These are phyloP conservation scores for Xylaria sp. DNA, from an alignment of 2,329 filamentous ascomycete species.

Conservation along the genomic window DNA sequence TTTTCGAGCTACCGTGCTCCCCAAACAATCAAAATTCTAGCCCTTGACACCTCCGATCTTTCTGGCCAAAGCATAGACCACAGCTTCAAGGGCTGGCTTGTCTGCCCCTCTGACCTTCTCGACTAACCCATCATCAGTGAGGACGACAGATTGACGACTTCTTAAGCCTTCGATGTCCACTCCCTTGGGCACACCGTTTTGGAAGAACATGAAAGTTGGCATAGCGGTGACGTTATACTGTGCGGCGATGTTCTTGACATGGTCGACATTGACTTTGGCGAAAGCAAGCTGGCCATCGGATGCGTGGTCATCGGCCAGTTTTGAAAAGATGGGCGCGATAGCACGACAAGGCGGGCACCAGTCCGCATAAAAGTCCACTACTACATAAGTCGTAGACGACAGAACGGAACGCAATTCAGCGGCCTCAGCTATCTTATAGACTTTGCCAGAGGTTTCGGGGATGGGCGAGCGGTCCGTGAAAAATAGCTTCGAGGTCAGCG, in stretches of 20 bases:
- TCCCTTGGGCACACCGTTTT: conserved; percentile 45
- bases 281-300: conserved; percentile 53
- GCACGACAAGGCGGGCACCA: conserved; percentile 58
- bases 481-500: conserved; percentile 7
- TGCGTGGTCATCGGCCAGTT: conserved; percentile 49
- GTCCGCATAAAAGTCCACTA: conserved; percentile 56
- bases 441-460: conserved; percentile 47
- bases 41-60: neutral
- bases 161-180: conserved; percentile 8
- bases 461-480: conserved; percentile 43
- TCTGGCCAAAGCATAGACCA: conserved; percentile 14
- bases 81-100: conserved; percentile 14
- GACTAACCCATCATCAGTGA: neutral
- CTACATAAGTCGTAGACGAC: conserved; percentile 48
- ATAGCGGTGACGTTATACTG: conserved; percentile 58
- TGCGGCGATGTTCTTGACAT: conserved; percentile 52
- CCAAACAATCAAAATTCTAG: too few species aligned
- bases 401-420: conserved; percentile 44
- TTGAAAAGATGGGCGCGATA: conserved; percentile 53
- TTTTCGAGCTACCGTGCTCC: too few species aligned
- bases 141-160: neutral
- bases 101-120: conserved; percentile 19
- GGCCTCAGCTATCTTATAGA: conserved; percentile 42
- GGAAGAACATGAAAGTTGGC: conserved; percentile 63
- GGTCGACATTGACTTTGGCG: conserved; percentile 63